Conservation (phyloP, 2,329 filamentous ascomycete genomes). For the Tolypocladium inflatum region DNA sequence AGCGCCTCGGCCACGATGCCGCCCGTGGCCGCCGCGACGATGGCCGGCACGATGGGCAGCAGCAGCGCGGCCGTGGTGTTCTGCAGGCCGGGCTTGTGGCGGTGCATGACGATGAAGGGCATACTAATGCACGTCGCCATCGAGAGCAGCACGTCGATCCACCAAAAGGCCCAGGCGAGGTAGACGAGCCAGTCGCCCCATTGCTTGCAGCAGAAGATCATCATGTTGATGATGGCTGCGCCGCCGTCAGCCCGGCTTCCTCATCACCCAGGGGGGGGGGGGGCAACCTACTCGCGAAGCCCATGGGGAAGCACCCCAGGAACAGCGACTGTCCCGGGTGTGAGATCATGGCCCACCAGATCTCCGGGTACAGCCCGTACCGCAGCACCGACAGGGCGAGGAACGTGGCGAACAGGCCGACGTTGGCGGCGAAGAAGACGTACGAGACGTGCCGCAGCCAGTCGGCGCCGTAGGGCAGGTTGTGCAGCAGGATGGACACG, state of each 20-base stretch:
- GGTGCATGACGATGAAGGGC: slow-evolving; percentile 45
- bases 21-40: slow-evolving; percentile 56
- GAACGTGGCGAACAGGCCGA: slow-evolving; percentile 46
- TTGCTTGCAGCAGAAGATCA: slow-evolving; percentile 49
- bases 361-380: slow-evolving; percentile 55
- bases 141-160: slow-evolving; percentile 43
- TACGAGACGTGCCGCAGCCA: slow-evolving; percentile 53
- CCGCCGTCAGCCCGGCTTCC: neutral
- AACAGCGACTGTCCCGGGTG: slow-evolving; percentile 62
- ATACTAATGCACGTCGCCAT: slow-evolving; percentile 43
- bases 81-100: slow-evolving; percentile 35
- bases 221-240: slow-evolving; percentile 52
- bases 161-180: slow-evolving; percentile 49
- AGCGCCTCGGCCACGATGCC: slow-evolving; percentile 54
- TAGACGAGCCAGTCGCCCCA: slow-evolving; percentile 51
- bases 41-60: slow-evolving; percentile 56
- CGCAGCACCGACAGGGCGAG: slow-evolving; percentile 44
- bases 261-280: neutral
- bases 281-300: slow-evolving; percentile 42
- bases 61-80: slow-evolving; percentile 57
- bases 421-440: slow-evolving; percentile 51
- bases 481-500: slow-evolving; percentile 51
- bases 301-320: slow-evolving; percentile 60
- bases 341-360: slow-evolving; percentile 56
- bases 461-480: slow-evolving; percentile 48